Evolutionary conservation across 768 basidiomycete genomes (phyloP).

Genomic region (Chalciporus piperatus): DNA sequence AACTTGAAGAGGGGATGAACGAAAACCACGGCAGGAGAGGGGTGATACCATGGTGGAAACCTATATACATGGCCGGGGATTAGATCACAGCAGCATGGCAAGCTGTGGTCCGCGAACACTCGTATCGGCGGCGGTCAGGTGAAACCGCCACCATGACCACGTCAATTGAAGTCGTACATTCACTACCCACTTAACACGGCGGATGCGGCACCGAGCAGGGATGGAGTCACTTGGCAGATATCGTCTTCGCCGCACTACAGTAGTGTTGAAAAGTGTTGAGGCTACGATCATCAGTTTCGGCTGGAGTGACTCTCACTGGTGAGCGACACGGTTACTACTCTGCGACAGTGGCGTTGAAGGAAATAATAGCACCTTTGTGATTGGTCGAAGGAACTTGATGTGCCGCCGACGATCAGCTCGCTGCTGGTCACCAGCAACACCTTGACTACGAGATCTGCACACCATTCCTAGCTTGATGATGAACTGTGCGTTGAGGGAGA

Average conservation of each 20-base stretch:
- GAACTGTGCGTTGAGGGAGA: too few species aligned
- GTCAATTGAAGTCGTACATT: background rate
- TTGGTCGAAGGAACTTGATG: background rate
- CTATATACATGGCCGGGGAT: slow-evolving; percentile 19
- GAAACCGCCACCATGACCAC: background rate
- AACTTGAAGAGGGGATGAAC: background rate
- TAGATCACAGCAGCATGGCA: slow-evolving; percentile 20
- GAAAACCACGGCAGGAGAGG: background rate
- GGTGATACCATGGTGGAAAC: background rate
- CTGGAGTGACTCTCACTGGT: background rate
- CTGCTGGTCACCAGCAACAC: slow-evolving; percentile 6
- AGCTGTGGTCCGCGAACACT: background rate
- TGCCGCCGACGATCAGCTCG: too few species aligned
- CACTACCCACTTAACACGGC: background rate
- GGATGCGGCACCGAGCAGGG: background rate
- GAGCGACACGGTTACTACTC: background rate
- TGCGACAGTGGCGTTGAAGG: slow-evolving; percentile 12
- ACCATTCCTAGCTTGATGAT: too few species aligned
- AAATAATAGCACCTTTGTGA: background rate
- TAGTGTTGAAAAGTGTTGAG: background rate
- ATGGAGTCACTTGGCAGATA: background rate
- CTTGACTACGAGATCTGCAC: slow-evolving; percentile 17
- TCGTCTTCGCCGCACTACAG: background rate
- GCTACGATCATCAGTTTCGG: background rate
- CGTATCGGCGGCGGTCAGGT: slow-evolving; percentile 2